phyloP scores from a whole-genome alignment of 208 protist species.

The Trypanosoma caninum region DNA sequence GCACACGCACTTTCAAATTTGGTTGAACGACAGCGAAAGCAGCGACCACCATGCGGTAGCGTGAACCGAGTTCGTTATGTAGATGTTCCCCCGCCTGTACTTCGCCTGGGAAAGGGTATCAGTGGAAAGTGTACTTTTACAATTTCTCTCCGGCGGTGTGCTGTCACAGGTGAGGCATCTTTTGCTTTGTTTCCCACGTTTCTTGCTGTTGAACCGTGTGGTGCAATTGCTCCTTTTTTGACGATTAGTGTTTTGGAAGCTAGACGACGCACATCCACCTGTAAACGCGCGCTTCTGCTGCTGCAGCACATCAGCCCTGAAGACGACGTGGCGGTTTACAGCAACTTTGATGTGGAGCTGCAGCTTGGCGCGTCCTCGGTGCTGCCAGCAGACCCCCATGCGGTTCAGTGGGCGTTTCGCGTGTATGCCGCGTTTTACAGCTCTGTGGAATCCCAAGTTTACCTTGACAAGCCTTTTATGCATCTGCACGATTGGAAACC shows the following conservation, averaged over 20 bases:
- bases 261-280: background rate
- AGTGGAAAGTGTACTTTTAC: slow-evolving; percentile 5
- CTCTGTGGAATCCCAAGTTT: slow-evolving; percentile 15
- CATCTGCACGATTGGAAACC: slow-evolving; percentile 17
- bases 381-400: background rate
- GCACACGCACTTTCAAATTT: slow-evolving; percentile 1
- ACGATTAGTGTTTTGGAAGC: background rate
- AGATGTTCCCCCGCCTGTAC: slow-evolving; percentile 30
- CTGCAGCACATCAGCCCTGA: slow-evolving; percentile 22
- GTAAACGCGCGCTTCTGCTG: background rate
- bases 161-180: background rate
- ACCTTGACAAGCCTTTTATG: slow-evolving; percentile 17
- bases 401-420: slow-evolving; percentile 1
- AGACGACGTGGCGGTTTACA: slow-evolving; percentile 13
- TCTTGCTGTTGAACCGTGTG: slow-evolving; percentile 25
- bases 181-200: slow-evolving; percentile 26
- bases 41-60: slow-evolving; percentile 13
- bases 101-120: slow-evolving; percentile 29
- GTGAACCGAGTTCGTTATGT: slow-evolving; percentile 37
- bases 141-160: slow-evolving; percentile 22
- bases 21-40: slow-evolving; percentile 20
- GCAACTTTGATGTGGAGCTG: slow-evolving; percentile 8
- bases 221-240: slow-evolving; percentile 15
- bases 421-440: slow-evolving; percentile 26
- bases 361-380: background rate